A percentile compares a stretch with the other conserved stretches of the same genome.
These are phyloP conservation scores for Cryphonectria parasitica DNA, from an alignment of 2,329 filamentous ascomycete species.

Conservation along the genomic window DNA sequence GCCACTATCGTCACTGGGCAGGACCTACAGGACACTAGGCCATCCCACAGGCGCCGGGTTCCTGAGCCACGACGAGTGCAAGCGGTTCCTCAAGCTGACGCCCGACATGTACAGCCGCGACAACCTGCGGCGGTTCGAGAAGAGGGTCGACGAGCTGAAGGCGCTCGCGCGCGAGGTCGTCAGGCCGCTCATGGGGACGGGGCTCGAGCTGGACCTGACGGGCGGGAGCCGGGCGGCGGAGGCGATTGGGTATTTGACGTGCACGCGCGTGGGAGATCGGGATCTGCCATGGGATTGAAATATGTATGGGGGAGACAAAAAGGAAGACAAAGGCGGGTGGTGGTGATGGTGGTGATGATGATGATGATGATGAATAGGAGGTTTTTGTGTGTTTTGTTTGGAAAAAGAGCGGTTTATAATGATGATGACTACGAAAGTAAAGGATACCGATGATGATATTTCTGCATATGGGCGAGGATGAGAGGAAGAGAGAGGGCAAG, in stretches of 20 bases:
- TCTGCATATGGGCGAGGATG: background rate
- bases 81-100: slow-evolving; percentile 82
- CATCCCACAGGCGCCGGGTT: slow-evolving; percentile 64
- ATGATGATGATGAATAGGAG: no score
- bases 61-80: slow-evolving; percentile 84
- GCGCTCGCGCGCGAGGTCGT: slow-evolving; percentile 80
- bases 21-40: slow-evolving; percentile 79
- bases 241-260: slow-evolving; percentile 55
- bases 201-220: slow-evolving; percentile 76
- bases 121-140: slow-evolving; percentile 83
- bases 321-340: background rate
- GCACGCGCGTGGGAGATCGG: slow-evolving; percentile 51
- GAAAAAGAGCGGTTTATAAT: background rate
- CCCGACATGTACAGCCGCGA: slow-evolving; percentile 85
- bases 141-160: slow-evolving; percentile 87
- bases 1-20: slow-evolving; percentile 65
- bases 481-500: background rate
- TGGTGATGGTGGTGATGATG: no score
- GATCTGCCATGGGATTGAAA: slow-evolving; percentile 52
- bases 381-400: background rate
- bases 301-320: background rate
- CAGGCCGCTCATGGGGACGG: slow-evolving; percentile 82
- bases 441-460: background rate
- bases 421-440: slow-evolving; percentile 11
- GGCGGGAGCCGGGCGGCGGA: slow-evolving; percentile 47